These are phyloP conservation scores for Dioscorea cayenensis DNA, from an alignment of 116 monocot genomes.

Conservation along the genomic window DNA sequence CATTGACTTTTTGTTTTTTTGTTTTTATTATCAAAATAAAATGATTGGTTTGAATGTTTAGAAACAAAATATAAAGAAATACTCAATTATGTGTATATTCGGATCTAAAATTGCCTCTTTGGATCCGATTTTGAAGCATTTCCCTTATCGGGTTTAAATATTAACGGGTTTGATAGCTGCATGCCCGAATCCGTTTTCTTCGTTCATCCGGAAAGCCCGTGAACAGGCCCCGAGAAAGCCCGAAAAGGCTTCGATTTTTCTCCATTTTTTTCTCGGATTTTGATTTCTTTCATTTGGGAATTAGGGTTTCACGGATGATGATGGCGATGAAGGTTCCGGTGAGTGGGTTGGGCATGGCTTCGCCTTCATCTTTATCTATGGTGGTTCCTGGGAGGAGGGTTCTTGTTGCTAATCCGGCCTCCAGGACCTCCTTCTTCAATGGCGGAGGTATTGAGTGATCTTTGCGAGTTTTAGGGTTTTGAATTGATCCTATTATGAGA, in stretches of 20 bases:
- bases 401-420: not conserved
- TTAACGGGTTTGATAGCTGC: too few species aligned
- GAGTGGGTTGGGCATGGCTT: slow-evolving; percentile 23
- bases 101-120: too few species aligned
- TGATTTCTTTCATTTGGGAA: not conserved
- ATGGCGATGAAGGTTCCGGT: slow-evolving; percentile 40
- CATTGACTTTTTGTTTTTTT: too few species aligned
- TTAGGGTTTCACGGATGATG: not conserved
- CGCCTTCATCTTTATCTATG: slow-evolving; percentile 6
- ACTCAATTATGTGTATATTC: too few species aligned
- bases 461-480: not conserved
- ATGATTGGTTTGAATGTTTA: too few species aligned
- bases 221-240: not conserved
- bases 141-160: too few species aligned
- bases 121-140: too few species aligned
- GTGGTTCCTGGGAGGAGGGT: slow-evolving; percentile 3
- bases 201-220: too few species aligned
- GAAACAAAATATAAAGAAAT: too few species aligned
- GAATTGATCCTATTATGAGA: not conserved
- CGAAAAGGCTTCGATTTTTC: not conserved
- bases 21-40: too few species aligned
- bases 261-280: not conserved
- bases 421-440: slow-evolving; percentile 34
- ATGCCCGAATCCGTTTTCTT: too few species aligned
- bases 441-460: slow-evolving; percentile 13